Conservation (phyloP, 2,329 filamentous ascomycete species). For the Colletotrichum sp. region DNA sequence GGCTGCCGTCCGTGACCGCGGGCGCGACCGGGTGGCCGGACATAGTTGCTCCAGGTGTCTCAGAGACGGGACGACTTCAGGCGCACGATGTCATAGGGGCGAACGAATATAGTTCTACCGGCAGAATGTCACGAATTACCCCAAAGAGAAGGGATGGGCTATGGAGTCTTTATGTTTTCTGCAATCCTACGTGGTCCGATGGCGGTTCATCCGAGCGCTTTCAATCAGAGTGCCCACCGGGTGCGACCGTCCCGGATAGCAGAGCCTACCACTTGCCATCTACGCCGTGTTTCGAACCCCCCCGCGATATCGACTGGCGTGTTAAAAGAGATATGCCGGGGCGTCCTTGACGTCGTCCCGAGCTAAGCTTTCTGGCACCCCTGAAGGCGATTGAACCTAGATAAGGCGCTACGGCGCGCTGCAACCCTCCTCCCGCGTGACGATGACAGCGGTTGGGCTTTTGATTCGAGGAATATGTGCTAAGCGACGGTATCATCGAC, state of each 20-base stretch:
- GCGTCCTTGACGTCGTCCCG: neutral
- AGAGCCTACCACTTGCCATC: neutral
- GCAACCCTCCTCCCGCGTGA: neutral
- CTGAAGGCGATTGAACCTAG: neutral
- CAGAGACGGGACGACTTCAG: conserved; percentile 10
- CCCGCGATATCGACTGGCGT: neutral
- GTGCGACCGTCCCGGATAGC: neutral
- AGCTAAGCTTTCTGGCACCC: neutral
- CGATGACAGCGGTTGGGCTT: neutral
- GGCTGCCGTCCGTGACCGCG: neutral
- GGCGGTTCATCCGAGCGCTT: neutral
- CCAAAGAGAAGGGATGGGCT: neutral
- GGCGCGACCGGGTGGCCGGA: neutral
- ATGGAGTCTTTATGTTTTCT: neutral
- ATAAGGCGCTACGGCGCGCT: neutral
- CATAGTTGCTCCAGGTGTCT: neutral
- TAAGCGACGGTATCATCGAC: neutral
- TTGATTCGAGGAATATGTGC: neutral
- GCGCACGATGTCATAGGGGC: neutral
- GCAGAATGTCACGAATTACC: neutral
- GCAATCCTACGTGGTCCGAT: neutral
- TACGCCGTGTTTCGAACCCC: neutral
- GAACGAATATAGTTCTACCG: neutral
- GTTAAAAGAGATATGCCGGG: neutral
- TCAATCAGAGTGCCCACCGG: neutral